Evolutionary conservation across 306 rosid genomes (phyloP).

Genomic region (Malus sieversii): DNA sequence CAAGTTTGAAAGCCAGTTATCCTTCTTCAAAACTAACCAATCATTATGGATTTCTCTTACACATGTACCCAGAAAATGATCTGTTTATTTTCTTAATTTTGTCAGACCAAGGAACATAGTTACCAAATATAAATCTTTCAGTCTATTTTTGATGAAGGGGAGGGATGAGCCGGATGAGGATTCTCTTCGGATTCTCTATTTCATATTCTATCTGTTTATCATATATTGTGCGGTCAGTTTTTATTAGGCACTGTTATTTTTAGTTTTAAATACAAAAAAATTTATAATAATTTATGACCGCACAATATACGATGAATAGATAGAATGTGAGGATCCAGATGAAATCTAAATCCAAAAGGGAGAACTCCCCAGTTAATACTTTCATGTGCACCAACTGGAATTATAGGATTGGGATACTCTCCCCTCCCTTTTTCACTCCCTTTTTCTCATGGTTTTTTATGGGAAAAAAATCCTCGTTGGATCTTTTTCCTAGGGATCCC

Average conservation of each 20-base stretch:
- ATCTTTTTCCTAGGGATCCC: too few relatives aligned
- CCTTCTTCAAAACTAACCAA: background rate
- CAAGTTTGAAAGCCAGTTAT: background rate
- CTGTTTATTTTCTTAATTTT: too few relatives aligned
- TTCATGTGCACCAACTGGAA: background rate
- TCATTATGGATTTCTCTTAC: background rate
- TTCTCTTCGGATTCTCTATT: too few relatives aligned
- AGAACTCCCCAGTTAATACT: background rate
- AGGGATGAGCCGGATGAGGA: too few relatives aligned
- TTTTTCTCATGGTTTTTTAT: too few relatives aligned
- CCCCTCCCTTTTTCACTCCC: too few relatives aligned
- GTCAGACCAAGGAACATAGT: background rate
- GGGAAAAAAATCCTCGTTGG: fast-evolving
- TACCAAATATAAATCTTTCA: background rate
- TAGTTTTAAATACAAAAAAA: too few relatives aligned
- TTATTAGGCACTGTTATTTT: too few relatives aligned
- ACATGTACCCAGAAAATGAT: background rate
- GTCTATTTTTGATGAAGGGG: background rate
- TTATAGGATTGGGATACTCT: background rate
- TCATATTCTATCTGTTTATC: too few relatives aligned
- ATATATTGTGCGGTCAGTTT: fast-evolving
- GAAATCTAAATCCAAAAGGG: too few relatives aligned
- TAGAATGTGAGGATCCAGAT: too few relatives aligned
- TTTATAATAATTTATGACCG: background rate
- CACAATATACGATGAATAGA: too few relatives aligned